Evolutionary conservation across 192 early-diverging fungal species (phyloP), one percentile per base, ranked within the genome.

Genomic region (Backusella circina): DNA sequence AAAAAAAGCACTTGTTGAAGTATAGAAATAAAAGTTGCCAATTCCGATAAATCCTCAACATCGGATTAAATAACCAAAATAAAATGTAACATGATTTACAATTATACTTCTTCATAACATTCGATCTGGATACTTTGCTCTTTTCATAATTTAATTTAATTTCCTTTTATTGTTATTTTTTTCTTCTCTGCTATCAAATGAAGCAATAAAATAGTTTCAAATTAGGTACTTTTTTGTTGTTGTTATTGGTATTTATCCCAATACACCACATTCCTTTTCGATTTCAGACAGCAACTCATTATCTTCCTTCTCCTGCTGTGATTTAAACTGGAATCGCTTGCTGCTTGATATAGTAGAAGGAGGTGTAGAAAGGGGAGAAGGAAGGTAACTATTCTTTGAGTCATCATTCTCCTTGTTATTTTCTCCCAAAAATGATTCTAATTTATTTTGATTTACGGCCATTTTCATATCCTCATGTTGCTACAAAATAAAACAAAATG

Each of bases 401-500:
- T 41, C 39, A n/a, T 50, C 9, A 16, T 21, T 35, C 65, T 67
- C 50, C 16, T 30, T 72, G 33, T 38, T 32, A 16, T 8, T n/a
- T 5, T 50, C 23, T n/a, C 65, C 41, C n/a, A 73, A 51, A 37
- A 73, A 73, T 3, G 36, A 30, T 36, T 38, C 35, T 5, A 73
- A 35, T 3, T 10, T 50, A 30, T 44, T 39, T 47, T 73, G 36
- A 36, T 73, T 26, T 33, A 69, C 16, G 26, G 65, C 71, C 0
- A 21, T 16, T 18, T 65, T 31, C 36, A 78, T 33, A 21, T 78
- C 76, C 33, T 78, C 69, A 47, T 67, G 67, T 78, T 78, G 76
- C 65, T 77, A 65, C 12, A 31, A 73, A 39, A 39, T 18, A 66
- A 15, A 31, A 39, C 30, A 23, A n/a, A n/a, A n/a, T n/a, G n/a